Conservation (phyloP, 2,329 filamentous ascomycete species). For the Dactylellina cionopaga region DNA sequence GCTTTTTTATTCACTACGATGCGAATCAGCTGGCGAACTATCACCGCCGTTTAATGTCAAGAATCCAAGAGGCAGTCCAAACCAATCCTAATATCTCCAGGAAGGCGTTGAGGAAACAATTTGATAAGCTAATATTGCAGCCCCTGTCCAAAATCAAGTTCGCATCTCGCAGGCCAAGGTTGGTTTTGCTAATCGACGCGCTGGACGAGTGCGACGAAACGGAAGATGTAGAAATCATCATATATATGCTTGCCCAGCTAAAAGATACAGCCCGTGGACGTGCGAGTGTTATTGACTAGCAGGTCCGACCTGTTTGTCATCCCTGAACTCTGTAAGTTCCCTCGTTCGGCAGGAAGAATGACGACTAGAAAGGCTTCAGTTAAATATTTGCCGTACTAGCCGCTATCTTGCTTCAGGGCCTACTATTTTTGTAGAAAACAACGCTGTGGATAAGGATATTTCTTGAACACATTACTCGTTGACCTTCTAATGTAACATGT, state of each 20-base stretch:
- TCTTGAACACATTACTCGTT: no score
- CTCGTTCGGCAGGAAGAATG: no score
- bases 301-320: conserved; percentile 54
- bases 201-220: conserved; percentile 58
- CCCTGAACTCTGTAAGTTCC: conserved; percentile 44
- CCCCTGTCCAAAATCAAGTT: background rate
- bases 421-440: no score
- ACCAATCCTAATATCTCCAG: background rate
- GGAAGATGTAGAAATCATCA: conserved; percentile 51
- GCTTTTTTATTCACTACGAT: conserved; percentile 29
- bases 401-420: no score
- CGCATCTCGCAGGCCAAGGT: background rate
- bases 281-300: conserved; percentile 54
- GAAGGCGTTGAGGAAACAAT: background rate
- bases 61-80: conserved; percentile 8
- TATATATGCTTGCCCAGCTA: conserved; percentile 51
- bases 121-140: background rate
- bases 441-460: no score
- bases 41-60: background rate
- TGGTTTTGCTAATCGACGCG: conserved; percentile 57
- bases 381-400: no score
- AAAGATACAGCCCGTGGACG: conserved; percentile 11
- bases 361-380: no score
- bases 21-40: conserved; percentile 13
- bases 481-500: no score